Evolutionary conservation across 176 grass and related monocot genomes (phyloP), one percentile per base, ranked within the genome.

Genomic region (Carex littledalei): DNA sequence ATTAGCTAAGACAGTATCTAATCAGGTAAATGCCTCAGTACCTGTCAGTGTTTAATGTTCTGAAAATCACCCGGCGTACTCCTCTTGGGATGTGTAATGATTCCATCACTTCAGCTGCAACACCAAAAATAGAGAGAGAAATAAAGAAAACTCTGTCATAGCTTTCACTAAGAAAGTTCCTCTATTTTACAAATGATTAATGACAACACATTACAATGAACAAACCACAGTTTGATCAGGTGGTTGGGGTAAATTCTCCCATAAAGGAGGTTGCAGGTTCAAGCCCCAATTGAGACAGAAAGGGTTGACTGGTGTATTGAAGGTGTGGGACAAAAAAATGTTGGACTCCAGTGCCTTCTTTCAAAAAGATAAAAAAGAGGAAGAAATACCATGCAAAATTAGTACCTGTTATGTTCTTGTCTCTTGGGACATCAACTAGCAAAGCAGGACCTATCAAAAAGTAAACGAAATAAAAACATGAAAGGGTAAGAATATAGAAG

Each of bases 11-110:
- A 24, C 17, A 65, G 62, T 45, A 72, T 84, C 65, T 55, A 67
- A 41, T 3, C 21, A 75, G 11, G 54, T 47, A 4, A 79, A 20
- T 3, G 43, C 31, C 24, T 3, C 39, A 81, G 56, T 72, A 94
- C 95, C 86, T 92, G 84, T 94, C 94, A 45, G 94, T 94, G 78
- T 97, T 97, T 66, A 92, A 32, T 81, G 92, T 97, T 62, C 94
- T 92, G 82, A 97, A 97, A 66, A 97, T 70, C 83, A 97, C 92
- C 41, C 92, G 88, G 41, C 84, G 87, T 60, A 97, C 90, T 81
- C 92, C 92, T 91, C 75, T 94, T 0, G 90, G 94, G 62, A 97
- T 94, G 17, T 88, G 74, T 34, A 97, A 79, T 17, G 72, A 94
- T 57, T 88, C 54, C 94, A 97, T 97, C 39, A 87, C 87, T 82